Evolutionary conservation across 495 filamentous ascomycete genomes (phyloP), one percentile per base, ranked within the genome.

Genomic region (Pyrenopolyporus hunteri): DNA sequence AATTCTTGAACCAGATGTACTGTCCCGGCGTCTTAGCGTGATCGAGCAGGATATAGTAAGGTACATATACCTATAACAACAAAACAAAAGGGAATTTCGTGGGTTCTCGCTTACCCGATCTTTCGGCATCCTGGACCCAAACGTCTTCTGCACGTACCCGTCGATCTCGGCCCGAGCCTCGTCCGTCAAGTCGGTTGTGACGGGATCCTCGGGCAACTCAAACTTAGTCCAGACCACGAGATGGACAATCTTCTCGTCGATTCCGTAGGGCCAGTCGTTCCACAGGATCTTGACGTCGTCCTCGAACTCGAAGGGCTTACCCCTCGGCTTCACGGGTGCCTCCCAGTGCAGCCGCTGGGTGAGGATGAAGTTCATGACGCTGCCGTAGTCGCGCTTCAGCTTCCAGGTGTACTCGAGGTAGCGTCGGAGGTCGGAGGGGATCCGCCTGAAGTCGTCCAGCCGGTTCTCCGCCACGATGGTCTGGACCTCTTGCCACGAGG

Each of bases 141-240:
- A 95, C 3, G 75, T 85, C 66, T 73, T 77, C 50, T 78, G 66
- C 31, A 96, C 87, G 72, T 81, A 95, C 0, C 68, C 77, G 25
- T 91, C 85, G 53, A 96, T 89, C 68, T 84, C 80, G 26, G 70
- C 71, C 33, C 85, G 80, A 20, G 85, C 83, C 47, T 82, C 61
- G 6, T 81, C 73, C 4, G 88, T 91, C 62, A 94, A 68, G 58
- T 90, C 84, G 22, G 79, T 87, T 2, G 85, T 91, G 16, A 52
- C 75, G 31, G 89, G 82, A 60, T 88, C 83, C 28, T 93, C 79
- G 39, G 82, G 80, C 2, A 82, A 62, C 20, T 70, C 68, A 69
- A 95, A 96, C 71, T 95, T 96, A n/a, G 88, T 92, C 92, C 92
- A 96, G 7, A 95, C 83, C 11, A 94, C 89, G 16, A 95, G 74